Base-by-base conservation (phyloP, 495 filamentous ascomycete species). In the Podospora pseudoanserina region DNA sequence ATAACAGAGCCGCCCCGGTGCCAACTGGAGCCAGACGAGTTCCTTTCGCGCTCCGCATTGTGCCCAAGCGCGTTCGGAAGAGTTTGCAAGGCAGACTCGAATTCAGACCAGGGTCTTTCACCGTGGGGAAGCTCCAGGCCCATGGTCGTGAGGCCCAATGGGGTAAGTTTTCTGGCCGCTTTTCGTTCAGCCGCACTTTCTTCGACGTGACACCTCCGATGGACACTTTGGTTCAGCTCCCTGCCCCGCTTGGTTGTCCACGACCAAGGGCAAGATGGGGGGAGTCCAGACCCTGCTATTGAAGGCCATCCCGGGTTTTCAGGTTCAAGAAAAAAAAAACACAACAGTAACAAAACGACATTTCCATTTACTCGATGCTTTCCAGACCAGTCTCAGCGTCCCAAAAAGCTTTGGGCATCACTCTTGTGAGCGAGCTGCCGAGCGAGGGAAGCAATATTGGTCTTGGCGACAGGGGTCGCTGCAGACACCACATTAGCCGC, bases 181-280 rank as follows among this genome's bases (percentile, higher is more conserved):
- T 20, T 58, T 58, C 6, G n/a, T 58, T 58, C 55, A 58, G 55
- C 55, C 55, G 55, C 55, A 58, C 55, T 58, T 26, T 58, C 55
- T 58, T 49, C 13, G 39, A 0, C 15, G 39, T 49, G 39, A 49
- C 39, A 49, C 39, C 55, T 20, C 55, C 19, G 23, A 58, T 5
- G 19, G n/a, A 11, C 5, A 4, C n/a, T 58, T 58, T 58, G n/a
- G 5, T 58, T 58, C 19, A 19, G n/a, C 55, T 58, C 13, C 11
- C 23, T 7, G 7, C 55, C 23, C 55, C 1, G 18, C 55, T 26
- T 26, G 2, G 16, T 26, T 0, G 55, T 11, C 55, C 55, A 58
- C 1, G 39, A 26, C 55, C 6, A 20, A 58, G 55, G n/a, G 55
- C n/a, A 20, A 19, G 11, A 5, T 11, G 3, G 55, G 3, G 55